These are phyloP conservation scores for Erythrophleum fordii DNA, from an alignment of 306 rosid genomes.

Conservation along the genomic window DNA sequence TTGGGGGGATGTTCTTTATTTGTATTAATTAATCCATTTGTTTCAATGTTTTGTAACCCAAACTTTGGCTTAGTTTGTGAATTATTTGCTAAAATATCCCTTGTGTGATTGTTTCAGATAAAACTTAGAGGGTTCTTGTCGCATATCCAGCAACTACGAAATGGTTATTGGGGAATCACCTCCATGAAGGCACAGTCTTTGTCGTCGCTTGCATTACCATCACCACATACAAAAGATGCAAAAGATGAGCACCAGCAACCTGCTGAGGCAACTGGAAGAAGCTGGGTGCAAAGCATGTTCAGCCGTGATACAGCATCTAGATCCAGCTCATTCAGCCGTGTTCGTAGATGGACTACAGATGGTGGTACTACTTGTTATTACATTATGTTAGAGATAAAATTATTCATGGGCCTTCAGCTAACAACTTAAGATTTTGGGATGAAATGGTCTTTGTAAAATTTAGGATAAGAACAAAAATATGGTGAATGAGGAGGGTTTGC, in stretches of 20 bases:
- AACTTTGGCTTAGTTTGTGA: slow-evolving; percentile 32
- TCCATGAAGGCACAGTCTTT: slow-evolving; percentile 70
- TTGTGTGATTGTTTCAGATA: slow-evolving; percentile 63
- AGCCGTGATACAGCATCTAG: slow-evolving; percentile 76
- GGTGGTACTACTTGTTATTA: slow-evolving; percentile 51
- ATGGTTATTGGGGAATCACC: slow-evolving; percentile 87
- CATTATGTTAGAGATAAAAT: not conserved
- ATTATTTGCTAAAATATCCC: slow-evolving; percentile 36
- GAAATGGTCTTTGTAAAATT: not conserved
- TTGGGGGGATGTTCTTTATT: slow-evolving; percentile 4
- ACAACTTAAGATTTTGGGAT: not conserved
- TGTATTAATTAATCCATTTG: slow-evolving; percentile 5
- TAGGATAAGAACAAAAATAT: not conserved
- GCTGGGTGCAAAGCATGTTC: slow-evolving; percentile 99
- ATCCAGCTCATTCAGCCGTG: slow-evolving; percentile 80
- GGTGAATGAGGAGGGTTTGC: slow-evolving; percentile 1
- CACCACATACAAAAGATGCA: slow-evolving; percentile 80
- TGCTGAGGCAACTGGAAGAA: slow-evolving; percentile 95
- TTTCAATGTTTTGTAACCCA: slow-evolving; percentile 26
- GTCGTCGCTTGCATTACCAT: slow-evolving; percentile 69
- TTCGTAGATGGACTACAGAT: slow-evolving; percentile 89
- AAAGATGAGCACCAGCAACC: slow-evolving; percentile 85
- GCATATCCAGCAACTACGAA: slow-evolving; percentile 80
- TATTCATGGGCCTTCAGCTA: not conserved
- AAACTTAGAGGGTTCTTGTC: slow-evolving; percentile 92